A percentile compares a stretch with the other conserved stretches of the same genome.
Conservation (phyloP, 176 grass and related monocot genomes). For the Chrysopogon serrulatus region DNA sequence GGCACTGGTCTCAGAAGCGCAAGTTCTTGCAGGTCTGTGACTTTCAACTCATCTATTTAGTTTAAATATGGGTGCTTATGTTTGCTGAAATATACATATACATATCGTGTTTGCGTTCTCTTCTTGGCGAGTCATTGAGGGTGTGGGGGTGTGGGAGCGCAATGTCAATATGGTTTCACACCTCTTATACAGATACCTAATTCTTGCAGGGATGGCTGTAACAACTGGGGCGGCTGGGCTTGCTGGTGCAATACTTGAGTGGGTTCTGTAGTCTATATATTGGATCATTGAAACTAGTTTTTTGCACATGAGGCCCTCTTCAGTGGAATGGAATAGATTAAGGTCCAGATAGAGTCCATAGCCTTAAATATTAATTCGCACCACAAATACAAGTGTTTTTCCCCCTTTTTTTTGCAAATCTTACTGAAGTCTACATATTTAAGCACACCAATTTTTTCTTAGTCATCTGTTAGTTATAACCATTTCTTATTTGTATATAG, state of each 20-base stretch:
- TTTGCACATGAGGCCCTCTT: slow-evolving; percentile 31
- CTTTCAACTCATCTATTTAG: not conserved
- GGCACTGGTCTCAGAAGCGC: not conserved
- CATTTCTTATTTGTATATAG: not conserved
- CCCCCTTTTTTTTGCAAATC: not conserved
- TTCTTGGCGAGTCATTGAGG: not conserved
- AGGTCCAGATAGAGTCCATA: slow-evolving; percentile 1
- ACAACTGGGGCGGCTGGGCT: slow-evolving; percentile 22
- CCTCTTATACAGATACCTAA: not conserved
- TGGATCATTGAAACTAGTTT: slow-evolving; percentile 26
- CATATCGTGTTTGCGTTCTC: not conserved
- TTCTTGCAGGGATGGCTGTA: not conserved
- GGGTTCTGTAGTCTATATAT: slow-evolving; percentile 30
- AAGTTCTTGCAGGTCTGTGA: not conserved
- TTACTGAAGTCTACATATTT: not conserved
- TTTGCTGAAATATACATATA: not conserved
- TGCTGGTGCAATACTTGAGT: slow-evolving; percentile 43
- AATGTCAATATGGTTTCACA: not conserved
- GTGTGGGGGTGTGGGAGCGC: not conserved
- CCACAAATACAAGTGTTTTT: not conserved
- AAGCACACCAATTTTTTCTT: slow-evolving; percentile 5
- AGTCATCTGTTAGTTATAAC: not conserved
- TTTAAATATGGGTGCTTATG: not conserved
- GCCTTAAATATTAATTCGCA: not conserved
- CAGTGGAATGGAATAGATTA: not conserved